Evolutionary conservation across 768 basidiomycete genomes (phyloP).

Genomic region (Phanerochaete carnosa): DNA sequence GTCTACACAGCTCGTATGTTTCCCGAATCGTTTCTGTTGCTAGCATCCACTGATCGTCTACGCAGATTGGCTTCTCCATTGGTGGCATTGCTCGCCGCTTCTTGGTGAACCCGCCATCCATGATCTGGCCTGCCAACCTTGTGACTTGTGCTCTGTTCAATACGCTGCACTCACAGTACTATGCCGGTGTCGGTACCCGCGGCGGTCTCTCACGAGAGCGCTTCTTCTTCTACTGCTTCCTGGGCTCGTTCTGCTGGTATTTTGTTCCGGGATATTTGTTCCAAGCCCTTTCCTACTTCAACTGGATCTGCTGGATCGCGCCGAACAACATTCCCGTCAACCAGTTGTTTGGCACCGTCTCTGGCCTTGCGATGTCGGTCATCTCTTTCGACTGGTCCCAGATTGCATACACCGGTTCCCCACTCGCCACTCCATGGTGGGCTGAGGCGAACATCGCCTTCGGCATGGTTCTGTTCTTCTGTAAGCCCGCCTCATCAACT

Average conservation of each 20-base stretch:
- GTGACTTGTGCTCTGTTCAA: conserved; percentile 77
- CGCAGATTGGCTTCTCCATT: conserved; percentile 81
- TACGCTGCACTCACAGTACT: conserved; percentile 68
- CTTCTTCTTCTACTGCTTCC: conserved; percentile 70
- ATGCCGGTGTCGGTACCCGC: conserved; percentile 57
- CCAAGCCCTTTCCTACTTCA: conserved; percentile 79
- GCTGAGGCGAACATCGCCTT: conserved; percentile 66
- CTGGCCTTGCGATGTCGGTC: conserved; percentile 53
- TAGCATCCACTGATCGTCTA: conserved; percentile 7
- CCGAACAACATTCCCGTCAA: conserved; percentile 38
- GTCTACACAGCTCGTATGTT: conserved; percentile 61
- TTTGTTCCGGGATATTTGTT: conserved; percentile 77
- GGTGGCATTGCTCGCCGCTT: conserved; percentile 75
- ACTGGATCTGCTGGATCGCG: conserved; percentile 66
- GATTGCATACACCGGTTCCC: conserved; percentile 65
- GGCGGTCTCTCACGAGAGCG: conserved; percentile 69
- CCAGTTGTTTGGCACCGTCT: conserved; percentile 67
- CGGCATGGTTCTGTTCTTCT: conserved; percentile 70
- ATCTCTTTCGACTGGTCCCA: conserved; percentile 84
- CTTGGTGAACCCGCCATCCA: conserved; percentile 55
- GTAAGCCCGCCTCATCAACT: conserved; percentile 61
- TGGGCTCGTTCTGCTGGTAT: conserved; percentile 58
- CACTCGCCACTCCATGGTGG: conserved; percentile 82
- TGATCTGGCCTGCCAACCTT: conserved; percentile 78
- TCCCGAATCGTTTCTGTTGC: conserved; percentile 23